Evolutionary conservation across 179 eudicot genomes (phyloP).

Genomic region (Silene vulgaris): DNA sequence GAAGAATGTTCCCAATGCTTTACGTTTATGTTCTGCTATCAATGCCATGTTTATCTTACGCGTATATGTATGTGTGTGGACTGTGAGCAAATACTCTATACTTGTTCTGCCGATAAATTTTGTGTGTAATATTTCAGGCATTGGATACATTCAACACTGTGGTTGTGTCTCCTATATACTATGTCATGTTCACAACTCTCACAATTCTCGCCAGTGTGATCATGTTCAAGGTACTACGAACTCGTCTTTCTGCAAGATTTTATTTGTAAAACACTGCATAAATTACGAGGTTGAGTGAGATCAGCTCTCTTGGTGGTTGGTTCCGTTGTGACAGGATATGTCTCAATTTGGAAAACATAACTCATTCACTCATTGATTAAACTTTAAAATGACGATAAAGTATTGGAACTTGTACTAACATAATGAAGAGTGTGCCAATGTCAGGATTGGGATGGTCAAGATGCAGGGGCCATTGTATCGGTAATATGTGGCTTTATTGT

Average conservation of each 20-base stretch:
- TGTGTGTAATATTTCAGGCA: slow-evolving; percentile 39
- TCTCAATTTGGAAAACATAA: too few relatives aligned
- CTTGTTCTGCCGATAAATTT: too few relatives aligned
- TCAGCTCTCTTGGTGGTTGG: too few relatives aligned
- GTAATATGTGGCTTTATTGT: slow-evolving; percentile 55
- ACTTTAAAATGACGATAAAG: not conserved
- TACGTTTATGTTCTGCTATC: too few relatives aligned
- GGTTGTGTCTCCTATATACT: slow-evolving; percentile 67
- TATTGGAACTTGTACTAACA: not conserved
- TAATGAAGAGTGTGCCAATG: slow-evolving; percentile 19
- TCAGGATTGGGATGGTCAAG: slow-evolving; percentile 66
- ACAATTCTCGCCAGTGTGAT: slow-evolving; percentile 63
- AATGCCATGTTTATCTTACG: too few relatives aligned
- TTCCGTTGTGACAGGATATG: too few relatives aligned
- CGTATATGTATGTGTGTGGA: too few relatives aligned
- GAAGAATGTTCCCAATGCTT: not conserved
- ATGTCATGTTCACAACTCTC: slow-evolving; percentile 71
- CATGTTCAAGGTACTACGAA: slow-evolving; percentile 57
- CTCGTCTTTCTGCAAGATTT: not conserved
- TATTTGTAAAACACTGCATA: not conserved
- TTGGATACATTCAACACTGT: slow-evolving; percentile 67
- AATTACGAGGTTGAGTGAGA: too few relatives aligned
- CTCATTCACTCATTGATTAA: not conserved
- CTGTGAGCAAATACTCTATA: too few relatives aligned
- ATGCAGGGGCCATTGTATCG: slow-evolving; percentile 40